Evolutionary conservation across 1,284 basidiomycete genomes (phyloP), one percentile per base, ranked within the genome.

Genomic region (Sanghuangporus sanghuang): DNA sequence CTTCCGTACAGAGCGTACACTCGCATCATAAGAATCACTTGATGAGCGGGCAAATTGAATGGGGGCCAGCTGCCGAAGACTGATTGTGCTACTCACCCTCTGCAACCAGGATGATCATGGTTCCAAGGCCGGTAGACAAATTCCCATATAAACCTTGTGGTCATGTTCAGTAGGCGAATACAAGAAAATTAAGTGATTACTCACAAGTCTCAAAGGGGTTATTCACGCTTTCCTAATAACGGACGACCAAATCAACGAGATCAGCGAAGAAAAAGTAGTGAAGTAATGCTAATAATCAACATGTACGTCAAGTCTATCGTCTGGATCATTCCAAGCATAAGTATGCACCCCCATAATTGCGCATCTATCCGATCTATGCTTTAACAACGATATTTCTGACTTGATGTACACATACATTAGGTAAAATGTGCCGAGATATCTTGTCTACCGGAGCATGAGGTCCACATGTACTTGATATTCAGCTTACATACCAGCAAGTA

Each of bases 21-120:
- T 21, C 57, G 57, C 39, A 58, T 58, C 16, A 16, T n/a, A 7
- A 44, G 40, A 21, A 58, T 58, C n/a, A 58, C 57, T 58, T 11
- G 6, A 27, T 32, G 27, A 32, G 27, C 27, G 8, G 14, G 6
- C 1, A 2, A 35, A 52, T 23, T 8, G 21, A 7, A 52, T 52
- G 21, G 16, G 14, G 18, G 23, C 23, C 9, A 52, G 16, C 2
- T 9, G 16, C 21, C 8, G 7, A 50, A 23, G 6, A 14, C 0
- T 35, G 18, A n/a, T 12, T 9, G 9, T 5, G n/a, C 7, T 7
- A 23, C 50, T 27, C 23, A 32, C 50, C 50, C 27, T 52, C 50
- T 27, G 50, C 50, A 14, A 27, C 6, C 21, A 52, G 16, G 14
- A 52, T 52, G 18, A 52, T 35, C 50, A 52, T 52, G 3, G 50